Conservation (phyloP, 2,329 filamentous ascomycete species). For the Penicillium vulpinum region DNA sequence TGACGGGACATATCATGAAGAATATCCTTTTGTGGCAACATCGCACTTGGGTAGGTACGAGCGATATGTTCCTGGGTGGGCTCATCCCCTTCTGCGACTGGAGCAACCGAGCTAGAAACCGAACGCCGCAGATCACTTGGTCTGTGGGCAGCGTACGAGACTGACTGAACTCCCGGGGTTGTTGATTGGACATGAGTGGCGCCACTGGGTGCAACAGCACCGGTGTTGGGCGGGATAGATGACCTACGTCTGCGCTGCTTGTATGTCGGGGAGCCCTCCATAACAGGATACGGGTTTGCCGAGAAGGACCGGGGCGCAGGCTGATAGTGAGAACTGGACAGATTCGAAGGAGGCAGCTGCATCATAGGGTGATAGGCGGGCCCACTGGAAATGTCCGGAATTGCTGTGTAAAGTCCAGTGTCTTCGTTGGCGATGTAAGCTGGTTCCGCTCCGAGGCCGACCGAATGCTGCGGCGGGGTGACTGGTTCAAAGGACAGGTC, state of each 20-base stretch:
- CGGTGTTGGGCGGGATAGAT: slow-evolving; percentile 80
- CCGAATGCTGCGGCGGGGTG: slow-evolving; percentile 87
- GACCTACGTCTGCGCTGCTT: slow-evolving; percentile 94
- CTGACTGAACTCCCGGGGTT: slow-evolving; percentile 36
- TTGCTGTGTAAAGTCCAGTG: slow-evolving; percentile 90
- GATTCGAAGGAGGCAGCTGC: slow-evolving; percentile 81
- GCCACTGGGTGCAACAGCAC: slow-evolving; percentile 62
- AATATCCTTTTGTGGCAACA: slow-evolving; percentile 75
- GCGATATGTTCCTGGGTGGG: slow-evolving; percentile 72
- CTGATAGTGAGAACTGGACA: slow-evolving; percentile 76
- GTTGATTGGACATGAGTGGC: slow-evolving; percentile 50
- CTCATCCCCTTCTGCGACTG: slow-evolving; percentile 77
- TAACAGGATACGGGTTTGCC: slow-evolving; percentile 85
- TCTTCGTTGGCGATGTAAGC: slow-evolving; percentile 98
- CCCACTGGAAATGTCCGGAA: slow-evolving; percentile 78
- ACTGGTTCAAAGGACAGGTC: slow-evolving; percentile 96
- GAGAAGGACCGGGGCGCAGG: slow-evolving; percentile 67
- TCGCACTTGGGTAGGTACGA: slow-evolving; percentile 68
- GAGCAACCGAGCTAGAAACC: slow-evolving; percentile 81
- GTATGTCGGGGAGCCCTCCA: slow-evolving; percentile 97
- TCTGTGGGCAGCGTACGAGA: slow-evolving; percentile 65
- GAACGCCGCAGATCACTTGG: slow-evolving; percentile 90
- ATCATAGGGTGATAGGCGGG: slow-evolving; percentile 83
- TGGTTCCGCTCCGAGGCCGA: slow-evolving; percentile 79
- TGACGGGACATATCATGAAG: slow-evolving; percentile 79